Base-by-base conservation (phyloP, 78 protist genomes). In the Carpediemonas membranifera region DNA sequence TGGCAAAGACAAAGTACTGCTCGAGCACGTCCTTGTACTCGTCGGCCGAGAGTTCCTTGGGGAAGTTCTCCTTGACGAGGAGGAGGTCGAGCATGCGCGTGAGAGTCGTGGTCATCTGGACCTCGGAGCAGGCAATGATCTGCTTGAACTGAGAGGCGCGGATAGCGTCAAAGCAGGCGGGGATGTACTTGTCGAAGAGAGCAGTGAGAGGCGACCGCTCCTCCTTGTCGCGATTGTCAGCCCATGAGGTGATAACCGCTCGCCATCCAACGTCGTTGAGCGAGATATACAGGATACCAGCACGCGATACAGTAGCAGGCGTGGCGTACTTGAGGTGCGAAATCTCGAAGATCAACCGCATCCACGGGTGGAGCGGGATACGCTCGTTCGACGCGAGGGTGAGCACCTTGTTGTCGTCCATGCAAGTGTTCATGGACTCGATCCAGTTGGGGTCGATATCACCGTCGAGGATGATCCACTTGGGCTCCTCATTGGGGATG, bases 281-380 rank as follows among this genome's bases (percentile, higher is more conserved):
- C 73, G 81, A 84, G 68, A 89, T 65, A 62, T 62, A 89, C 52
- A 89, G 66, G 33, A 85, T 77, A 31, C 94, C 94, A 2, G 86
- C 94, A 2, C 94, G 85, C 18, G 94, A 89, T 25, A 85, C 94
- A 2, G 94, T 89, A 54, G 94, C 91, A 7, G 91, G 94, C 28
- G 90, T 68, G 16, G 90, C 94, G 56, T 85, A 51, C 30, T 31
- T 35, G 63, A 89, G 53, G 59, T 84, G 39, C 25, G 61, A 64
- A 59, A 89, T 61, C 75, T 89, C 94, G 51, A 89, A 84, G 65
- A 89, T 11, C 19, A 89, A 54, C 13, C 91, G 78, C 94, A 89
- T 89, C 57, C 76, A 30, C 2, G 71, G 47, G 36, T 60, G 59
- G 36, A 89, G 78, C 24, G 89, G 85, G 47, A 89, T 79, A 37